Conservation (phyloP, 257 asterid genomes). For the Solanum etuberosum region DNA sequence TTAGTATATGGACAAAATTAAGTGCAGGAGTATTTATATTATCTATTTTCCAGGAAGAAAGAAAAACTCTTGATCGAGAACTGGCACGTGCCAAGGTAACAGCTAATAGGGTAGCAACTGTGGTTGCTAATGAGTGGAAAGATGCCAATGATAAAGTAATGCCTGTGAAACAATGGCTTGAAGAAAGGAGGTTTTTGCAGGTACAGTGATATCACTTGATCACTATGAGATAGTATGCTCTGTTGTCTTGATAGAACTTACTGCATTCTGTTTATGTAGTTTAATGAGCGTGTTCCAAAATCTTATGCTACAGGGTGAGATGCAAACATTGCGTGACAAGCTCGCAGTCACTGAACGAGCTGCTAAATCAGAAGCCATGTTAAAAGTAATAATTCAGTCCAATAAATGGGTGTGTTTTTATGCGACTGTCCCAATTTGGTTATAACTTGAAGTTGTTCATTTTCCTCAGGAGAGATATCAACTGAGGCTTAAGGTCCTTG, state of each 20-base stretch:
- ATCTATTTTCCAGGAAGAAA: conserved; percentile 8
- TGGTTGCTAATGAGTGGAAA: conserved; percentile 98
- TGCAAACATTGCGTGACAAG: conserved; percentile 92
- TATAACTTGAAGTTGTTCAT: background rate
- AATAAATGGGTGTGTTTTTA: background rate
- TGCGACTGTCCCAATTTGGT: background rate
- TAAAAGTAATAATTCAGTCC: conserved; percentile 42
- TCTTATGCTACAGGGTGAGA: conserved; percentile 59
- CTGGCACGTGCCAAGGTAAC: conserved; percentile 16
- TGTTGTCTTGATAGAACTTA: background rate
- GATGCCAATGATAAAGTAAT: conserved; percentile 95
- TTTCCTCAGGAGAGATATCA: conserved; percentile 70
- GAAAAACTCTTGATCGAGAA: conserved; percentile 13
- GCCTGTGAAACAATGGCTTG: conserved; percentile 98
- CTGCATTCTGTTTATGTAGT: background rate
- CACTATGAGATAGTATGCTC: background rate
- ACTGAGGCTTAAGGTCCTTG: conserved; percentile 69
- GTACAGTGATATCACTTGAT: conserved; percentile 16
- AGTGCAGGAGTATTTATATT: background rate
- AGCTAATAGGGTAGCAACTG: conserved; percentile 47
- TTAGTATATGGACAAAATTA: background rate
- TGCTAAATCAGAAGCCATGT: conserved; percentile 78
- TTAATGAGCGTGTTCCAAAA: background rate
- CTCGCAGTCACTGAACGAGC: conserved; percentile 78
- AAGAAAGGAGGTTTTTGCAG: conserved; percentile 88